Evolutionary conservation across 129 eudicot species (phyloP).

Genomic region (Arctium lappa): DNA sequence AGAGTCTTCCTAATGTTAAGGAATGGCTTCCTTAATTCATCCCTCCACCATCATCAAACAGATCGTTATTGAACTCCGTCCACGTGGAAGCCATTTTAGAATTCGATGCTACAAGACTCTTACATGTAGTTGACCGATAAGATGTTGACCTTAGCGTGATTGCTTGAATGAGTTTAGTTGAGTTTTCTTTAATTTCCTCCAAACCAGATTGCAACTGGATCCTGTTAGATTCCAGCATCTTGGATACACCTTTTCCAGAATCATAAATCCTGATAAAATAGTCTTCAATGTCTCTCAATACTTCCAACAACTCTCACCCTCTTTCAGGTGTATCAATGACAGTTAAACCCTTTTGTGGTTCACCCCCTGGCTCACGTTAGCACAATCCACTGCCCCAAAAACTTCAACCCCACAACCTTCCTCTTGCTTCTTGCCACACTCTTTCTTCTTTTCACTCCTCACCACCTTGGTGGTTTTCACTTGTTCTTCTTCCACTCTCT

Average conservation of each 20-base stretch:
- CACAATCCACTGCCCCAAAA: slow-evolving; percentile 36
- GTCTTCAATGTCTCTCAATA: slow-evolving; percentile 85
- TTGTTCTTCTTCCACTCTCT: slow-evolving; percentile 35
- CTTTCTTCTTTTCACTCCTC: slow-evolving; percentile 27
- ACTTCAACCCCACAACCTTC: slow-evolving; percentile 33
- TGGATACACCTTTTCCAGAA: slow-evolving; percentile 84
- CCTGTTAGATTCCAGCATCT: slow-evolving; percentile 90
- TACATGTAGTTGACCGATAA: slow-evolving; percentile 72
- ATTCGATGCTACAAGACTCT: slow-evolving; percentile 83
- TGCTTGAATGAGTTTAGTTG: slow-evolving; percentile 81
- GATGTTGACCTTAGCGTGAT: slow-evolving; percentile 68
- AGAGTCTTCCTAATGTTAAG: slow-evolving; percentile 80
- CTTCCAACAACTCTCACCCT: slow-evolving; percentile 96
- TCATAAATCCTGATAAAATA: slow-evolving; percentile 75
- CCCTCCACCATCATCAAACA: slow-evolving; percentile 94
- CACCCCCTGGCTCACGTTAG: slow-evolving; percentile 48
- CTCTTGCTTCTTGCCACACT: slow-evolving; percentile 13
- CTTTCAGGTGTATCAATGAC: slow-evolving; percentile 69
- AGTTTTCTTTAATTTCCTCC: slow-evolving; percentile 92
- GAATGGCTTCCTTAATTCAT: slow-evolving; percentile 97
- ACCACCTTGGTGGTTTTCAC: slow-evolving; percentile 36
- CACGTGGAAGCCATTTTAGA: slow-evolving; percentile 77
- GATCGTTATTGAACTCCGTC: slow-evolving; percentile 87
- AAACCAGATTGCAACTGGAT: slow-evolving; percentile 71
- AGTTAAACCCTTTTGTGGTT: slow-evolving; percentile 45